These are phyloP conservation scores for Chaetomiaceae sp. DNA, from an alignment of 2,329 filamentous ascomycete species.

Conservation along the genomic window DNA sequence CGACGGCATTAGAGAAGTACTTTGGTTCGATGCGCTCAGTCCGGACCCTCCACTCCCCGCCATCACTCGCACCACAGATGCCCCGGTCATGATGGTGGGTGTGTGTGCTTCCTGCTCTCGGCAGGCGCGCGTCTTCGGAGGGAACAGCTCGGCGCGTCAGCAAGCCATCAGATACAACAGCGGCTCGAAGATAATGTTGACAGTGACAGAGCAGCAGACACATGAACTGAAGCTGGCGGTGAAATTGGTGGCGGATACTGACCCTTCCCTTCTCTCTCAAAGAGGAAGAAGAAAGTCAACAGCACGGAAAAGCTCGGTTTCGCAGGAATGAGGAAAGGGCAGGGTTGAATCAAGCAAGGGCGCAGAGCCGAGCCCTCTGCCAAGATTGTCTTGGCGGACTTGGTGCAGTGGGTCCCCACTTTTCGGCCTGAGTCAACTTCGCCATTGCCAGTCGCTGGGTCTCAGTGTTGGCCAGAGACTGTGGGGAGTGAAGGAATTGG, in stretches of 20 bases:
- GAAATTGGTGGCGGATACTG: background rate
- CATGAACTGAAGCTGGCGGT: background rate
- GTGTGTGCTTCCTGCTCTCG: background rate
- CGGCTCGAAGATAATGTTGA: background rate
- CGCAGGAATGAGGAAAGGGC: background rate
- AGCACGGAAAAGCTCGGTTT: background rate
- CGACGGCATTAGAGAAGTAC: slow-evolving; percentile 23
- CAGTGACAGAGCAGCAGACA: background rate
- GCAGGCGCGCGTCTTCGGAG: slow-evolving; percentile 6
- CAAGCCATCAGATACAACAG: slow-evolving; percentile 4
- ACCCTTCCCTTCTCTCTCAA: background rate
- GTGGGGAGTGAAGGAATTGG: no score
- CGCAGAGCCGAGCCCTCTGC: background rate
- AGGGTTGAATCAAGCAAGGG: background rate
- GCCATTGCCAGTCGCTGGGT: background rate
- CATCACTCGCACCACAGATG: slow-evolving; percentile 12
- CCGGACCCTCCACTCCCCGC: slow-evolving; percentile 8
- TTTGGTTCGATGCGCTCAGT: slow-evolving; percentile 3
- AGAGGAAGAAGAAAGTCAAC: no score
- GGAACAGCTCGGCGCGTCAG: slow-evolving; percentile 10
- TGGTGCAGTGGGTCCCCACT: background rate
- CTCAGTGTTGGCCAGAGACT: no score
- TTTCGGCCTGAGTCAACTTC: slow-evolving; percentile 13
- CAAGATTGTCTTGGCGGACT: no score
- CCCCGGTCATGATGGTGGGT: slow-evolving; percentile 21